These are phyloP conservation scores for Lichtheimia ramosa DNA, from an alignment of 371 early-diverging fungal species.

Conservation along the genomic window DNA sequence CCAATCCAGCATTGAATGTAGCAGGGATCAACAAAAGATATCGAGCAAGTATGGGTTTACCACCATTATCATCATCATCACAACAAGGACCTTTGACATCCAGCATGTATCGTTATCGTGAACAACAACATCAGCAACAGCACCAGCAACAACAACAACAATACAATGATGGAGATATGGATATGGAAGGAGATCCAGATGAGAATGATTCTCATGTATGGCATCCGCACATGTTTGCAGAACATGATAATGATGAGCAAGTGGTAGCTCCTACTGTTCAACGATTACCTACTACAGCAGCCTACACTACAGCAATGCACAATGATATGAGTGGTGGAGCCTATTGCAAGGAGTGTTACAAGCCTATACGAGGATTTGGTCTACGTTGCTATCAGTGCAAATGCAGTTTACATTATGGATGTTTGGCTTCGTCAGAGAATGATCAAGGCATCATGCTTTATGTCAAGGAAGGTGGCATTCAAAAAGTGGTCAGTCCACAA, in stretches of 20 bases:
- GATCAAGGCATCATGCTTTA: slow-evolving; percentile 43
- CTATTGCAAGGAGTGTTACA: slow-evolving; percentile 54
- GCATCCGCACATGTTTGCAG: slow-evolving; percentile 44
- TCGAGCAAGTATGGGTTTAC: neutral
- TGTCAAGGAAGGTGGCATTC: slow-evolving; percentile 43
- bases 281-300: slow-evolving; percentile 1
- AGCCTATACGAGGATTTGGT: slow-evolving; percentile 49
- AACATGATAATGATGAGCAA: slow-evolving; percentile 5
- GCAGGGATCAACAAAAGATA: slow-evolving; percentile 20
- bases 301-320: neutral
- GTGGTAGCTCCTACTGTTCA: slow-evolving; percentile 4
- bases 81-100: no score
- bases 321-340: slow-evolving; percentile 31
- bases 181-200: no score
- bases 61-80: no score
- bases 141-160: neutral
- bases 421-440: slow-evolving; percentile 19
- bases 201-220: slow-evolving; percentile 33
- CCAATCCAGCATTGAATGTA: slow-evolving; percentile 13
- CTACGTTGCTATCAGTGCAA: slow-evolving; percentile 57
- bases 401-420: slow-evolving; percentile 40
- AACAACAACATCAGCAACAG: neutral
- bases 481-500: slow-evolving; percentile 48
- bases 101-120: no score
- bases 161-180: neutral